Evolutionary conservation across 2,329 filamentous ascomycete species (phyloP).

Genomic region (Chalara sp.): DNA sequence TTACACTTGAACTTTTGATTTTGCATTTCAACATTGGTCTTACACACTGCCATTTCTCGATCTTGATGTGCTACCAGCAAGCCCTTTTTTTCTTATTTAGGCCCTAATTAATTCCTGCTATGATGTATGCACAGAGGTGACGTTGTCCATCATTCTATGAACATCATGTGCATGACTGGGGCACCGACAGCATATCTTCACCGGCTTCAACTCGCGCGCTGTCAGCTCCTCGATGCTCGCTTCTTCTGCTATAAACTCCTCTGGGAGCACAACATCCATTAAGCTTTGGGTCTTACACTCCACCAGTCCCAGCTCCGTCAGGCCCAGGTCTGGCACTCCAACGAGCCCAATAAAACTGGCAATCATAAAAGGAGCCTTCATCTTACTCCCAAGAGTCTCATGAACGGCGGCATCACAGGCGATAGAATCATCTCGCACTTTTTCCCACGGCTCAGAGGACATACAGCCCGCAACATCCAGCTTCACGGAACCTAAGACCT

Average conservation of each 20-base stretch:
- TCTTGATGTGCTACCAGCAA: too few species aligned
- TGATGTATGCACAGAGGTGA: background rate
- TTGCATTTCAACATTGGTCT: too few species aligned
- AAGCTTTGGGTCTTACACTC: constrained; percentile 10
- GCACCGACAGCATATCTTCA: constrained; percentile 10
- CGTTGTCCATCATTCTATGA: constrained; percentile 7
- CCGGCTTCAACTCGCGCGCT: background rate
- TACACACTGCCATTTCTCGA: too few species aligned
- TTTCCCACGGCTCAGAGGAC: constrained; percentile 11
- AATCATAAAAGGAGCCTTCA: constrained; percentile 20
- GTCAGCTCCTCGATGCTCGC: background rate
- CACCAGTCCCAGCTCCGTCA: constrained; percentile 16
- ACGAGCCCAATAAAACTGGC: constrained; percentile 20
- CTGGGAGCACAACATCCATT: constrained; percentile 9
- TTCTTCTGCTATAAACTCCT: background rate
- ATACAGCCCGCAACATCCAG: constrained; percentile 21
- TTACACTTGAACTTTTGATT: too few species aligned
- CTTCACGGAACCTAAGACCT: constrained; percentile 5
- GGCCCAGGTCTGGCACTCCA: constrained; percentile 14
- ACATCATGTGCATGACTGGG: constrained; percentile 10
- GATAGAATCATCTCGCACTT: constrained; percentile 13
- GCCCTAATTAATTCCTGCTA: too few species aligned
- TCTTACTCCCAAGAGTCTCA: constrained; percentile 11
- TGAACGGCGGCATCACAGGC: constrained; percentile 10
- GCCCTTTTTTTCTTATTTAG: too few species aligned